Evolutionary conservation across 371 early-diverging fungal genomes (phyloP), one percentile per base, ranked within the genome.

Genomic region (Coemansia sp.): DNA sequence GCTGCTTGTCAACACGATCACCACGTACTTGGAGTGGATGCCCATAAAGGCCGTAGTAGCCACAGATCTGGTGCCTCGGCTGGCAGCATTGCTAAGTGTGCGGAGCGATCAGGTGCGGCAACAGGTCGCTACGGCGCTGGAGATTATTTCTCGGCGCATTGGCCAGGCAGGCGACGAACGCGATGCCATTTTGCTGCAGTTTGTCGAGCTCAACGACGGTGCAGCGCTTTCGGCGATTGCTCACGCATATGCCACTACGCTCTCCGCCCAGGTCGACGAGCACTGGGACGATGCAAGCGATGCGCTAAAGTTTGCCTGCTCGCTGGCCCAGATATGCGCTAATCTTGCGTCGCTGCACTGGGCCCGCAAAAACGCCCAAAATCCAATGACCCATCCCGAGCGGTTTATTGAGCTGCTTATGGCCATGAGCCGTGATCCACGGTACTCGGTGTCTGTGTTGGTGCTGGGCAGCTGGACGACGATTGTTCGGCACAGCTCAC

Each of bases 21-120:
- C 67, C 14, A 61, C 62, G 18, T 78, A 37, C 6, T 12, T 75
- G 51, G 78, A 74, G 26, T 78, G 78, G 78, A 25, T 75, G 44
- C 78, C 78, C 5, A 28, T 78, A 2, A 47, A 52, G 33, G 75
- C 78, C 3, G 39, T 78, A 16, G 58, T 20, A 3, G 55, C 66
- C 25, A 64, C 62, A 7, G 59, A 28, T 7, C 42, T 75, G 37
- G 59, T 74, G 0, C 47, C 51, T n/a, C 60, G 64, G 33, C 57
- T 78, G 14, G 66, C 67, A 0, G 23, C 23, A 3, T 48, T 75
- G 23, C 70, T 78, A 16, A n/a, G 56, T 18, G 62, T 56, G 18
- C 57, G 28, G 23, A 67, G 64, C 48, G 73, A 59, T n/a, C 40
- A 26, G 16, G 73, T 65, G 20, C 62, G 77, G 25, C 42, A 44